Conservation (phyloP, 2,329 filamentous ascomycete genomes). For the Ophiocordyceps sinensis region DNA sequence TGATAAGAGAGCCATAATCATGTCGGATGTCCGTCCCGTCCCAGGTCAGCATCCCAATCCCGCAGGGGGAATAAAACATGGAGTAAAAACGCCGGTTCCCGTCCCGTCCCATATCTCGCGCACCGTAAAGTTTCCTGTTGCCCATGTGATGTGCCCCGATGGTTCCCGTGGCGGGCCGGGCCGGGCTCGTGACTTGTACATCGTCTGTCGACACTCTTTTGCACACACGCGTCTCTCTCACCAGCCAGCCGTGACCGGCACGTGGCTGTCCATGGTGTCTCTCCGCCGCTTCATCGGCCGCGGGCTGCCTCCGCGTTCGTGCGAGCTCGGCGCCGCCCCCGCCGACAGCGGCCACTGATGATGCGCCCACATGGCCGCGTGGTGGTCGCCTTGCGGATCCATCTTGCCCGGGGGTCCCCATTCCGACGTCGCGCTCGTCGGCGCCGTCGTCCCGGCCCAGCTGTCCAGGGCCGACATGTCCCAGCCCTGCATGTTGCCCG, state of each 20-base stretch:
- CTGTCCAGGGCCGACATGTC: conserved; percentile 21
- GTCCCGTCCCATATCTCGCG: background rate
- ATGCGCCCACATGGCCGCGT: conserved; percentile 19
- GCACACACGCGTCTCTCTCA: conserved; percentile 5
- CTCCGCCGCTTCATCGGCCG: conserved; percentile 22
- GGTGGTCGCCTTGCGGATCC: conserved; percentile 9
- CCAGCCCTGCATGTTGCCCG: conserved; percentile 19
- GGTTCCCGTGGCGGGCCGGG: background rate
- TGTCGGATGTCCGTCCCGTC: background rate
- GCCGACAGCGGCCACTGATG: conserved; percentile 18
- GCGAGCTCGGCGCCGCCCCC: conserved; percentile 9
- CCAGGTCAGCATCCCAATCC: background rate
- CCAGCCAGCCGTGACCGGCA: conserved; percentile 19
- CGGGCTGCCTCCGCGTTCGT: conserved; percentile 19
- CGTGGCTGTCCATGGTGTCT: conserved; percentile 16
- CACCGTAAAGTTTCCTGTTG: background rate
- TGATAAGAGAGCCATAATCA: background rate
- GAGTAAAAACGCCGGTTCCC: background rate
- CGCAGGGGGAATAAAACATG: background rate
- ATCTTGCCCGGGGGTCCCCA: conserved; percentile 18
- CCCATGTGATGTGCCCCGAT: background rate
- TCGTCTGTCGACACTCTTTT: background rate
- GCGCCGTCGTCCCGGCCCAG: conserved; percentile 14
- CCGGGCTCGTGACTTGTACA: background rate
- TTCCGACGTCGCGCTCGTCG: conserved; percentile 13